These are phyloP conservation scores for Mycena metata DNA, from an alignment of 768 basidiomycete genomes.

Conservation along the genomic window DNA sequence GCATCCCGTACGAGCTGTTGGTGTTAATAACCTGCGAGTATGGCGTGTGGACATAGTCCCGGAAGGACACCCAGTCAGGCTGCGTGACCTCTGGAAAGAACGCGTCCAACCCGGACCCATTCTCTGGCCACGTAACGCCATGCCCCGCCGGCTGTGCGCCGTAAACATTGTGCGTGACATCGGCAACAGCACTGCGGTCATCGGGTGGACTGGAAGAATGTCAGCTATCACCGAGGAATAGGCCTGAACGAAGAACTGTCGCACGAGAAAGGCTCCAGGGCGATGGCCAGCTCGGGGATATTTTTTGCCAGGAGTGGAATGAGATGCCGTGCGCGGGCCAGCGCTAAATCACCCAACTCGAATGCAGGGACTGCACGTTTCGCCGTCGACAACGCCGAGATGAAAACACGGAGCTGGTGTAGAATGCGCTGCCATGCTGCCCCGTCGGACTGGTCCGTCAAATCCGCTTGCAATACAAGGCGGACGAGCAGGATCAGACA, in stretches of 20 bases:
- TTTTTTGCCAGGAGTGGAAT: constrained; percentile 38
- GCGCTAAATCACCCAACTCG: constrained; percentile 36
- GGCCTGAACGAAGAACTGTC: neutral
- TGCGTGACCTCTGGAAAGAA: constrained; percentile 40
- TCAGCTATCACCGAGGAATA: constrained; percentile 19
- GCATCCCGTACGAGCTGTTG: constrained; percentile 31
- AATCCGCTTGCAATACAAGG: constrained; percentile 35
- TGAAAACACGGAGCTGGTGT: constrained; percentile 36
- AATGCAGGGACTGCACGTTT: constrained; percentile 34
- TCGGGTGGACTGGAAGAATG: constrained; percentile 11
- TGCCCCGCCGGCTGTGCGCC: constrained; percentile 4
- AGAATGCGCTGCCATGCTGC: constrained; percentile 35
- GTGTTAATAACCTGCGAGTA: constrained; percentile 26
- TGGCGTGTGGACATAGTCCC: constrained; percentile 37
- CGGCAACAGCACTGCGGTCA: constrained; percentile 8
- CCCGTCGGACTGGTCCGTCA: constrained; percentile 33
- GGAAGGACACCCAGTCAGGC: constrained; percentile 38
- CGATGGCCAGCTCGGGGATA: constrained; percentile 34
- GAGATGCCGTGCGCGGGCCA: constrained; percentile 35
- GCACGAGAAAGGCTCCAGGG: constrained; percentile 35
- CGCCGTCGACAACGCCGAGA: constrained; percentile 33
- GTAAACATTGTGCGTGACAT: constrained; percentile 8
- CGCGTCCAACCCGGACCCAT: constrained; percentile 31
- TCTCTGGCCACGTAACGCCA: constrained; percentile 36
- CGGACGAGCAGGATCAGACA: constrained; percentile 38